Evolutionary conservation across 1,139 yeast genomes (phyloP), one percentile per base, ranked within the genome.

Genomic region (Yamadazyma friedrichii): DNA sequence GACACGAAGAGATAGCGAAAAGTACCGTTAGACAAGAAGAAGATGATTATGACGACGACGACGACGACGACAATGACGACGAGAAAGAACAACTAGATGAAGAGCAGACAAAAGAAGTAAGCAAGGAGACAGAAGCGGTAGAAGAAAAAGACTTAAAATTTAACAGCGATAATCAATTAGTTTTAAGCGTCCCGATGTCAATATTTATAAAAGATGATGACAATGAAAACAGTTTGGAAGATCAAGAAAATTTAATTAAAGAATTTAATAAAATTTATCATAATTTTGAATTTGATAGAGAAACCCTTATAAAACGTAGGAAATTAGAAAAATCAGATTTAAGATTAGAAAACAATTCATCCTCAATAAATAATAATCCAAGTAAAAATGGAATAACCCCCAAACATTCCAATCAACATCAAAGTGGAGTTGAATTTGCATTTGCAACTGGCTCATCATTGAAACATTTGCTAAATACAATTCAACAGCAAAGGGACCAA

Each of bases 251-350:
- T 30, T 53, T 70, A 29, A 65, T 72, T 22, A 64, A 58, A 39
- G 75, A 70, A 48, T 70, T 69, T 52, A 72, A 70, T 53, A 84
- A 76, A 55, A 80, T 86, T 32, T 89, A 88, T 56, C 96, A 89
- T 56, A 82, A 79, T 45, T 88, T 88, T 57, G 98, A 91, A 55
- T 78, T 80, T 48, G 97, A 89, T 58, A 68, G 80, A 49, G 95
- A 87, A 43, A 86, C 93, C 1, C 70, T 88, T 38, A 70, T 83
- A 42, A 88, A 88, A 53, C 74, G 95, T 56, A 65, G 89, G 48
- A 87, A 84, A 54, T 67, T 89, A 31, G 95, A 88, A 54, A 85
- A 85, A 50, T 84, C 88, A 33, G 95, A 89, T 58, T 74, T 84
- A 53, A 80, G 83, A 52, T 64, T 88, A 26, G 91, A 83, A 45